Percentiles rank a stretch among this genome's conserved stretches.
Conservation (phyloP, 345 rosid species). For the Excoecaria agallocha region DNA sequence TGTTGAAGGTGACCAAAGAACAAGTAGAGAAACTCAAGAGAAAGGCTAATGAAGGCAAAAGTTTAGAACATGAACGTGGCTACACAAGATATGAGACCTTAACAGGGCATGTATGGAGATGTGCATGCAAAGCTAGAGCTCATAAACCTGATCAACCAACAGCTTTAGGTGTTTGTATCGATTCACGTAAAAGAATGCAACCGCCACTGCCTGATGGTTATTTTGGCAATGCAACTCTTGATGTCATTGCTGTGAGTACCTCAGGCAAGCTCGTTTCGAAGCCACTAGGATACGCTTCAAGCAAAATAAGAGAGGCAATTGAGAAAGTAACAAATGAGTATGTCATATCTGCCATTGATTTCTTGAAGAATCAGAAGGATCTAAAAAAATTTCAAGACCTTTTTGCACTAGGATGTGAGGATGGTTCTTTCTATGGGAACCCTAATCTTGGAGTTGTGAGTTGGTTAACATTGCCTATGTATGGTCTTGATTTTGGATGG, state of each 20-base stretch:
- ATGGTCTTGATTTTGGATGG: conserved; percentile 62
- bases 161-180: conserved; percentile 42
- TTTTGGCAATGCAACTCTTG: conserved; percentile 46
- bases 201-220: conserved; percentile 38
- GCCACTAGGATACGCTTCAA: conserved; percentile 40
- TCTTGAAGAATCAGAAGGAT: conserved; percentile 42
- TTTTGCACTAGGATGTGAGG: conserved; percentile 41
- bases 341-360: conserved; percentile 38
- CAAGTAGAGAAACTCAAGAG: conserved; percentile 46
- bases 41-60: conserved; percentile 33
- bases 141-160: conserved; percentile 47
- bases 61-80: conserved; percentile 17
- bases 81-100: conserved; percentile 45
- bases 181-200: conserved; percentile 42
- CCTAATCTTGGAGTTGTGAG: conserved; percentile 64
- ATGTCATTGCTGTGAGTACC: conserved; percentile 38
- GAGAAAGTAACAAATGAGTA: conserved; percentile 39
- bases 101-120: conserved; percentile 39
- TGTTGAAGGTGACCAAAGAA: conserved; percentile 40
- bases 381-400: conserved; percentile 50
- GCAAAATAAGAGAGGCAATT: conserved; percentile 43
- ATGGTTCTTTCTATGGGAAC: conserved; percentile 56
- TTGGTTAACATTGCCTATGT: conserved; percentile 56
- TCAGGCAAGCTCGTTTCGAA: conserved; percentile 40
- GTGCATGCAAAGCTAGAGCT: conserved; percentile 37